phyloP scores from a whole-genome alignment of 2,329 filamentous ascomycete genomes.

The Xylaria hypoxylon region DNA sequence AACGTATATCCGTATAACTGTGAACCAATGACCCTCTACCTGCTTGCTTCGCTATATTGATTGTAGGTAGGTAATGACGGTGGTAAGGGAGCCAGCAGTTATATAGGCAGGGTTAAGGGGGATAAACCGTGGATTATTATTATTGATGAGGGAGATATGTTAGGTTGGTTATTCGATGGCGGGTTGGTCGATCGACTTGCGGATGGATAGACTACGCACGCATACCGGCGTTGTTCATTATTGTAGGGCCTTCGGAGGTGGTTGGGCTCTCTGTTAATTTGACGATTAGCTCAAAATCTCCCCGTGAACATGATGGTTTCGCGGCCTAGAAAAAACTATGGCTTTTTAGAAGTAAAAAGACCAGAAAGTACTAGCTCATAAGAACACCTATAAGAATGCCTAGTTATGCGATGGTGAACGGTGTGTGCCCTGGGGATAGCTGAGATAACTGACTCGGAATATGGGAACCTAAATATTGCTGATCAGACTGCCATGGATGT shows the following conservation, averaged over 20 bases:
- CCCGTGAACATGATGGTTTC: background rate
- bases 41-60: constrained; percentile 15
- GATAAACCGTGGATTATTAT: constrained; percentile 8
- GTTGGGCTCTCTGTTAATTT: constrained; percentile 1
- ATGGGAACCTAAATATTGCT: background rate
- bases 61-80: constrained; percentile 1
- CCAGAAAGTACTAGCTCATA: background rate
- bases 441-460: constrained; percentile 17
- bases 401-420: background rate
- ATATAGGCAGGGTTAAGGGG: constrained; percentile 5
- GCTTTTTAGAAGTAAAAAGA: background rate
- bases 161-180: background rate
- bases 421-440: background rate
- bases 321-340: background rate
- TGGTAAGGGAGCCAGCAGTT: constrained; percentile 4
- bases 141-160: constrained; percentile 8
- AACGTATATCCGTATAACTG: constrained; percentile 3
- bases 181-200: background rate
- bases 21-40: background rate
- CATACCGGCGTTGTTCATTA: constrained; percentile 1
- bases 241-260: background rate
- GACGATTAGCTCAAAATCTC: background rate
- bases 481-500: background rate
- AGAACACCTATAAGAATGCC: background rate
- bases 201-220: background rate